A percentile compares a stretch with the other conserved stretches of the same genome.
Evolutionary conservation across 345 rosid genomes (phyloP).

Genomic region (Citrus inodora): DNA sequence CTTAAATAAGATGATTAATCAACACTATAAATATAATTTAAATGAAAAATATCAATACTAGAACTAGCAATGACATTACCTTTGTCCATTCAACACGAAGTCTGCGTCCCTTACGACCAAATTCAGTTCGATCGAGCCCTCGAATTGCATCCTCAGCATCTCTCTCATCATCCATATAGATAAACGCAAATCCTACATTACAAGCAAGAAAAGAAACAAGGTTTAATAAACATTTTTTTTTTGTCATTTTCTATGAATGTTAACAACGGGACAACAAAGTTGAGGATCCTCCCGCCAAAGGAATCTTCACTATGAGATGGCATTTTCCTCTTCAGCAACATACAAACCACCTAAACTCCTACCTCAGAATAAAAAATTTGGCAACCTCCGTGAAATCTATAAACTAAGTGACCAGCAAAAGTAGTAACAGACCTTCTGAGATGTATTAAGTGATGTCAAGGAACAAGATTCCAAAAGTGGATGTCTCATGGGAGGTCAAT

Average conservation of each 20-base stretch:
- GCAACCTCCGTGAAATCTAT: slow-evolving; percentile 50
- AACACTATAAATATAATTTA: neutral
- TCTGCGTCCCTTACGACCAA: slow-evolving; percentile 89
- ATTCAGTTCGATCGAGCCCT: slow-evolving; percentile 76
- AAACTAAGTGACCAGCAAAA: slow-evolving; percentile 67
- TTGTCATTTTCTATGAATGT: neutral
- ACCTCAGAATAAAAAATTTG: slow-evolving; percentile 32
- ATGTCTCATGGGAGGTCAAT: slow-evolving; percentile 65
- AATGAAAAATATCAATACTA: neutral
- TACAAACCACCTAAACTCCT: slow-evolving; percentile 29
- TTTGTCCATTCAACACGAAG: slow-evolving; percentile 99
- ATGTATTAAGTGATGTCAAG: slow-evolving; percentile 76
- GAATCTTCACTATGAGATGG: slow-evolving; percentile 31
- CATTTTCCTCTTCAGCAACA: slow-evolving; percentile 24
- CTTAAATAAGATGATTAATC: neutral
- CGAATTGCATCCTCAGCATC: slow-evolving; percentile 99
- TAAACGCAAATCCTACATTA: slow-evolving; percentile 86
- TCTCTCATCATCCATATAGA: slow-evolving; percentile 95
- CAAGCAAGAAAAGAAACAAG: neutral
- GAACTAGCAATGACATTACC: slow-evolving; percentile 32
- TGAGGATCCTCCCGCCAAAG: slow-evolving; percentile 31
- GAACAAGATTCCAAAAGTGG: slow-evolving; percentile 86
- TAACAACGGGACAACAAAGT: slow-evolving; percentile 8
- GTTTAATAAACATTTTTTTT: neutral
- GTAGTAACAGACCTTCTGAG: slow-evolving; percentile 88